Base-by-base conservation (phyloP, 306 rosid species). In the Citrullus mucosospermus region DNA sequence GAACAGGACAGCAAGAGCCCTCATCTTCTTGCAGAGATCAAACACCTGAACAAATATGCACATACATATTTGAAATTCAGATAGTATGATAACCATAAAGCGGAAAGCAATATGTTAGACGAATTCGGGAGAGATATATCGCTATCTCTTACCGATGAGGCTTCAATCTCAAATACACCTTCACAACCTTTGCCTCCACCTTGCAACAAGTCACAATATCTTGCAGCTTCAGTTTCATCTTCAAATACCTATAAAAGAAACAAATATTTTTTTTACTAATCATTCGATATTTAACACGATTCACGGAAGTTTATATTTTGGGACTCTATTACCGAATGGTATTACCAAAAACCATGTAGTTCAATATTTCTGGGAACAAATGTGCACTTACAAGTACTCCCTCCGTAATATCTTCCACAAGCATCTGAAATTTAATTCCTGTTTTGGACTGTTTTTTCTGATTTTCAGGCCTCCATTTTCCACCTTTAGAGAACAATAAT, bases 111-210 rank as follows among this genome's bases (percentile, higher is more conserved):
- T 53, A 72, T 22, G 28, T 32, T 80, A 16, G n/a, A 76, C 6
- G 13, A 57, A 79, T 75, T 57, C 55, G 13, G n/a, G n/a, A 12
- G 39, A 78, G 71, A 16, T 77, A 9, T n/a, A 62, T 68, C 81
- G 75, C 86, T 83, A 62, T 63, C 81, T 76, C 86, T 83, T 86
- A 95, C 99, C 70, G 96, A 92, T 78, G 99, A 95, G 75, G 99
- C 99, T 75, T 95, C 97, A 67, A 95, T 89, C 87, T 95, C 99
- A 11, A 97, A 97, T 76, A 95, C 97, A 44, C 99, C 99, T 87
- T 95, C 99, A 67, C 99, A 95, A 54, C 93, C 93, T 85, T 84
- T 83, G 67, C 96, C 98, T 41, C 97, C 97, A 60, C 99, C 97
- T 89, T 95, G 86, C 84, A 95, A 79, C 77, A 95, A 88, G 87